These are phyloP conservation scores for Cladorrhinum samala DNA, from an alignment of 495 filamentous ascomycete species.

Conservation along the genomic window DNA sequence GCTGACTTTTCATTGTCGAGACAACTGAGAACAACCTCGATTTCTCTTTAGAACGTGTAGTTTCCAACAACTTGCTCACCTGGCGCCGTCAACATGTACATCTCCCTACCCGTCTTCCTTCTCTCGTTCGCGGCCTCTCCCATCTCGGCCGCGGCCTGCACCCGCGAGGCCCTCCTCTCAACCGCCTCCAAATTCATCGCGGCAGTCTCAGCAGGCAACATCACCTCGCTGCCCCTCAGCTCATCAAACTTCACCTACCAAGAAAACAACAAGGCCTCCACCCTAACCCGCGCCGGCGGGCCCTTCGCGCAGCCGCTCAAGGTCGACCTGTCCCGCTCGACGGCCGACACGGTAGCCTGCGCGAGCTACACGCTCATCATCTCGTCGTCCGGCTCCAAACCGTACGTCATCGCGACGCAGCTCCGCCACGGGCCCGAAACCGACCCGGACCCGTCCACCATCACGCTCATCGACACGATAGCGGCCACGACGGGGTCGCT, in stretches of 20 bases:
- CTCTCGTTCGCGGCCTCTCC: neutral
- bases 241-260: constrained; percentile 36
- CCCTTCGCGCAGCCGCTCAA: constrained; percentile 30
- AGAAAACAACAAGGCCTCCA: constrained; percentile 35
- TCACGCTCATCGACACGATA: constrained; percentile 40
- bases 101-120: neutral
- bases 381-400: constrained; percentile 29
- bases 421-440: constrained; percentile 33
- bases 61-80: no score
- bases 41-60: no score
- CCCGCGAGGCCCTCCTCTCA: constrained; percentile 32
- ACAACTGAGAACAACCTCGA: no score
- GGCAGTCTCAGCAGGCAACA: constrained; percentile 27
- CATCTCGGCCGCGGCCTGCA: constrained; percentile 17
- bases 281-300: constrained; percentile 23
- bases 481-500: constrained; percentile 42
- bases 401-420: constrained; percentile 40
- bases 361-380: constrained; percentile 42
- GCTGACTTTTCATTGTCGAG: no score
- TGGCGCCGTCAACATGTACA: neutral
- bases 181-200: constrained; percentile 32
- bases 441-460: constrained; percentile 24
- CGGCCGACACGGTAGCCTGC: constrained; percentile 36
- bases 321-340: constrained; percentile 33
- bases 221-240: constrained; percentile 22